Conservation (phyloP, 2,329 filamentous ascomycete genomes). For the Ilyonectria robusta region DNA sequence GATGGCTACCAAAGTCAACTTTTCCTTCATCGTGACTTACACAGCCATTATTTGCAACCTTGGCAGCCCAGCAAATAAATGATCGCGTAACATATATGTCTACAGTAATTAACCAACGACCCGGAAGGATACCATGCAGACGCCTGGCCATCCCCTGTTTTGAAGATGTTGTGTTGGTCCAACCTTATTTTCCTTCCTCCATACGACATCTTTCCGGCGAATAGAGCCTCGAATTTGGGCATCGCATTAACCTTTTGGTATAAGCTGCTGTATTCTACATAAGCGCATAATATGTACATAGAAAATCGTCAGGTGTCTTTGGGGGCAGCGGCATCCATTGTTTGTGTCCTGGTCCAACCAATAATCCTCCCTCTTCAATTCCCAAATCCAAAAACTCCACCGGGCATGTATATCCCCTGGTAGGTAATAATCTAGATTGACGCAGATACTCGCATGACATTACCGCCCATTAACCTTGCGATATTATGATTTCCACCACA, state of each 20-base stretch:
- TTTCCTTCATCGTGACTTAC: too few relatives aligned
- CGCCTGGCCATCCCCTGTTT: too few relatives aligned
- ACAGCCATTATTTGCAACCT: too few relatives aligned
- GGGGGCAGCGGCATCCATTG: not conserved
- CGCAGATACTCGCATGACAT: slow-evolving; percentile 16
- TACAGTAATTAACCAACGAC: too few relatives aligned
- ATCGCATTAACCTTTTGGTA: not conserved
- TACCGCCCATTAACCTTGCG: slow-evolving; percentile 17
- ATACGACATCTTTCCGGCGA: too few relatives aligned
- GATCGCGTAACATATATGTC: too few relatives aligned
- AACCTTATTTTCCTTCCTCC: too few relatives aligned
- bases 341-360: not conserved
- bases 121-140: too few relatives aligned
- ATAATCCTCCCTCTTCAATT: not conserved
- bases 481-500: slow-evolving; percentile 42
- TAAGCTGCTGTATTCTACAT: slow-evolving; percentile 4
- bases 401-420: slow-evolving; percentile 15
- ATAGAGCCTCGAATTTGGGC: too few relatives aligned
- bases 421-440: slow-evolving; percentile 6
- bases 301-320: slow-evolving; percentile 10
- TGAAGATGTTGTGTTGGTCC: too few relatives aligned
- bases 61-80: too few relatives aligned
- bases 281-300: slow-evolving; percentile 10
- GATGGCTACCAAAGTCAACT: too few relatives aligned
- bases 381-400: slow-evolving; percentile 11